Base-by-base conservation (phyloP, 441 rosid genomes). In the Pelargonium citronellum region DNA sequence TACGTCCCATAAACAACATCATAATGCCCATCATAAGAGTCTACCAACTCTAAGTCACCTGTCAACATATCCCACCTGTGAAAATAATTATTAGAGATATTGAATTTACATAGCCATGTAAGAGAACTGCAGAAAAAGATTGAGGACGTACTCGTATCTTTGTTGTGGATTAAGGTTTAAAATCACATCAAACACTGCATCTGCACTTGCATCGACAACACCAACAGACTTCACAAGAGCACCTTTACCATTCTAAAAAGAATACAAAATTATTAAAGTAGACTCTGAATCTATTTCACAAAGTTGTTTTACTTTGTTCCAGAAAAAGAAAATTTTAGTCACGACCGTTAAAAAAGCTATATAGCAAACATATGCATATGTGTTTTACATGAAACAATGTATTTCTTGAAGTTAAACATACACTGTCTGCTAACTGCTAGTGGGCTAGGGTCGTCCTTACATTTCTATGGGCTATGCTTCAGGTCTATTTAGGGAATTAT, bases 1-100 rank as follows among this genome's bases (percentile, higher is more conserved):
- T 77, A 91, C 70, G 84, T 84, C 69, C 99, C 93, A 79, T 91
- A 88, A 51, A 92, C 79, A 76, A 95, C 85, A 81, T 95, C 97
- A 67, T 84, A 92, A 78, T 91, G 92, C 71, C 99, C 98, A 83
- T 92, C 92, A 68, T 81, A 89, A 63, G 96, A 88, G 82, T 87
- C 93, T 79, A 95, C 30, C 77, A 89, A 77, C 84, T 95, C 97
- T 76, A 89, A 77, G 82, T 92, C 96, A 78, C 92, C 87, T 70
- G 98, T 87, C 86, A 95, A 84, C 77, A 86, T 81, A 83, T 95
- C 99, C 99, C 99, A 95, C 88, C 99, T 95, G 92, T 70, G 79
- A 74, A 68, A 75, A 69, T 73, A 77, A 58, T 73, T 70, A 69
- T 73, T 71, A 78, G 75, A 71, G 74, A 79, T 71, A 69, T 49